phyloP scores from a whole-genome alignment of 225 moss, liverwort and hornwort genomes.

The Marchantia polymorpha region DNA sequence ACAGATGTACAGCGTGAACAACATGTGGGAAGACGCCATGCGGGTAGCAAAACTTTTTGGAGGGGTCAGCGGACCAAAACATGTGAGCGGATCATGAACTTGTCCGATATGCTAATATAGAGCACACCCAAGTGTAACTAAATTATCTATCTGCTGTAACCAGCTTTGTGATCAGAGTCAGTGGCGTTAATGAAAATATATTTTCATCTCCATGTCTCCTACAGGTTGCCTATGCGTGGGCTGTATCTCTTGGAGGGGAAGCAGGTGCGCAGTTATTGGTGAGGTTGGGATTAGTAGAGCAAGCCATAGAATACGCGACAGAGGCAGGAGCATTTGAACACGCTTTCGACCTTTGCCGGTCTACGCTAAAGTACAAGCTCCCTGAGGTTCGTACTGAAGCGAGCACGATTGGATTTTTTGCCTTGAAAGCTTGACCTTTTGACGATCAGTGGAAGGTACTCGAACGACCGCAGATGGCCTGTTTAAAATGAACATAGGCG shows the following conservation, averaged over 20 bases:
- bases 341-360: conserved; percentile 80
- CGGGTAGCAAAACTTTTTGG: conserved; percentile 87
- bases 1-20: conserved; percentile 88
- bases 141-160: neutral
- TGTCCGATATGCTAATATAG: neutral
- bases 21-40: conserved; percentile 91
- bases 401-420: neutral
- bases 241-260: conserved; percentile 79
- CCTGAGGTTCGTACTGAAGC: conserved; percentile 56
- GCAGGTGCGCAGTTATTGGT: conserved; percentile 78
- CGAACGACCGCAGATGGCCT: no score
- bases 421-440: no score
- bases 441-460: no score
- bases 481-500: no score
- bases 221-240: conserved; percentile 95
- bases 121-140: neutral
- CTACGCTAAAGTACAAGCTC: conserved; percentile 79
- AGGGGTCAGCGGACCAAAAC: conserved; percentile 70
- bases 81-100: conserved; percentile 32
- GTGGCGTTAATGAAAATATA: no score
- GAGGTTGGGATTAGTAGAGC: conserved; percentile 83
- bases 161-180: neutral
- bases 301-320: conserved; percentile 82
- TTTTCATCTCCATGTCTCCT: neutral
- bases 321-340: conserved; percentile 84